Base-by-base conservation (phyloP, 306 rosid species). In the Cucurbita argyrosperma region DNA sequence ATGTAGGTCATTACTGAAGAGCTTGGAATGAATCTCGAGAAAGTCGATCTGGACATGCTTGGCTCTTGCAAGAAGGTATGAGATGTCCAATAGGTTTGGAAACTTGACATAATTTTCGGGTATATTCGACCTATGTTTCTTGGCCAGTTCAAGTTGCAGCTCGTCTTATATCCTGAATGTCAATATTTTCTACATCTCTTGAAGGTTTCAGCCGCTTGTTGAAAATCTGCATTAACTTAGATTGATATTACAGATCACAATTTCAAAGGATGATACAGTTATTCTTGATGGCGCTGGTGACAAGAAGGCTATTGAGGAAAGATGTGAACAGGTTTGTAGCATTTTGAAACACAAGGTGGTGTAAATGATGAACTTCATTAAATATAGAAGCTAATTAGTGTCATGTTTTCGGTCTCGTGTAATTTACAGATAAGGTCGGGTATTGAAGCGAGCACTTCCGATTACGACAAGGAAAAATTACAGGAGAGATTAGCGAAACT, bases 201-300 rank as follows among this genome's bases (percentile, higher is more conserved):
- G 58, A 51, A 8, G n/a, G 30, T 50, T 26, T 70, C 10, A 51
- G 54, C 54, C 3, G 30, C 65, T 15, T 38, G 47, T n/a, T 42
- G 43, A 55, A 51, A 19, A 43, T 14, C 35, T 57, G 3, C 5
- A 70, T 54, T 82, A 63, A 80, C 60, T 66, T 52, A 50, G 61
- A 53, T 54, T 67, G 21, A 8, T 76, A 77, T 39, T 76, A 52
- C 70, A 94, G 98, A 81, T 89, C 76, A 87, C 98, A n/a, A 72
- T 94, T 80, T 94, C 98, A 37, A 94, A 94, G 79, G 98, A 94
- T 79, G 98, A 94, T 84, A 89, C 97, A 21, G 97, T 94, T 71
- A 85, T 94, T 86, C 97, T 94, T 73, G 96, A 94, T 10, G 98
- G 97, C 46, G 90, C 92, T 18, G 98, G 97, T 76, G 97, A 94